Evolutionary conservation across 768 basidiomycete genomes (phyloP).

Genomic region (Hirschioporus abietinus): DNA sequence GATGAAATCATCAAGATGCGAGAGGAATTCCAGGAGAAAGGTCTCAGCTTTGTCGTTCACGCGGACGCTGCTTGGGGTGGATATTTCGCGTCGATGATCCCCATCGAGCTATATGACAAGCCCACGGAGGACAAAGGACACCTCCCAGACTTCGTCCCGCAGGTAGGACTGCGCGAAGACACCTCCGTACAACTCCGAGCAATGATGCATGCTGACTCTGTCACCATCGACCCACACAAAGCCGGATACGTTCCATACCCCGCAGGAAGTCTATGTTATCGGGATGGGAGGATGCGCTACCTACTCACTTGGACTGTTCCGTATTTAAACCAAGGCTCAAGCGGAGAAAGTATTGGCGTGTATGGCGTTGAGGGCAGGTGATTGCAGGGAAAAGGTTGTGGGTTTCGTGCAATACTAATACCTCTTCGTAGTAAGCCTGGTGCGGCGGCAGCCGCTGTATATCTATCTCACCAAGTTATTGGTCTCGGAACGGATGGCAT

Average conservation of each 20-base stretch:
- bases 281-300: constrained; percentile 31
- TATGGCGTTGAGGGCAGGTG: constrained; percentile 47
- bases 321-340: constrained; percentile 23
- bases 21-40: constrained; percentile 24
- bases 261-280: constrained; percentile 36
- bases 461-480: constrained; percentile 32
- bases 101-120: constrained; percentile 8
- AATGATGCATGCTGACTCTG: constrained; percentile 29
- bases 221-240: constrained; percentile 41
- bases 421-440: constrained; percentile 36
- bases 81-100: constrained; percentile 31
- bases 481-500: constrained; percentile 34
- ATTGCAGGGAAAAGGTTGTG: constrained; percentile 2
- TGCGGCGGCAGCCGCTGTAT: constrained; percentile 34
- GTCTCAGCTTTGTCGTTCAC: constrained; percentile 36
- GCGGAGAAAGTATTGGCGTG: constrained; percentile 33
- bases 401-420: constrained; percentile 6
- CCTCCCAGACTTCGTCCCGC: constrained; percentile 21
- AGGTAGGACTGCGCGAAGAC: constrained; percentile 23
- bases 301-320: constrained; percentile 34
- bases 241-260: constrained; percentile 39
- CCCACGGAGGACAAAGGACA: constrained; percentile 7
- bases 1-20: constrained; percentile 31
- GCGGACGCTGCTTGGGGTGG: constrained; percentile 45
- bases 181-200: constrained; percentile 25